These are phyloP conservation scores for Citeromyces hawaiiensis DNA, from an alignment of 1,139 yeast species.

Conservation along the genomic window DNA sequence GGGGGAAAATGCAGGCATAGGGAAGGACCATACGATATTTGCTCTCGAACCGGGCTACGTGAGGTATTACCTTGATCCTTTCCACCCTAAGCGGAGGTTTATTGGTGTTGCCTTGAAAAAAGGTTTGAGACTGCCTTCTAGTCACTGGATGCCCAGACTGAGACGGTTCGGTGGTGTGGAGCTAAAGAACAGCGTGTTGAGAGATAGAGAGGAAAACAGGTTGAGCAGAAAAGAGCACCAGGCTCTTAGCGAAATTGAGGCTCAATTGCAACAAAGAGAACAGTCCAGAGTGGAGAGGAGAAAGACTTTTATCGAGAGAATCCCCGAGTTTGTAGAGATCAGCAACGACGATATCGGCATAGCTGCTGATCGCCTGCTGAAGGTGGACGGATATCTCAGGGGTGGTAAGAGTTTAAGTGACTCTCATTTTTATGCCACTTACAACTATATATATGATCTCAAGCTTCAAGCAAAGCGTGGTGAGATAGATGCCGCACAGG, in stretches of 20 bases:
- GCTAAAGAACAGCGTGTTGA: constrained; percentile 34
- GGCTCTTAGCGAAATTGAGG: constrained; percentile 35
- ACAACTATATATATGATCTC: constrained; percentile 32
- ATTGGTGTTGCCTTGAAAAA: constrained; percentile 74
- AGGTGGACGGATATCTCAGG: constrained; percentile 32
- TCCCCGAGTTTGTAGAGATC: constrained; percentile 18
- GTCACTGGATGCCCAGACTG: constrained; percentile 77
- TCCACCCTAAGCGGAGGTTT: constrained; percentile 85
- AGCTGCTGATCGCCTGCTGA: constrained; percentile 38
- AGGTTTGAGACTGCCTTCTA: constrained; percentile 61
- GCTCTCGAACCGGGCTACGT: constrained; percentile 92
- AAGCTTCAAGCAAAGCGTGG: constrained; percentile 28
- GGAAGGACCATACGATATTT: constrained; percentile 86
- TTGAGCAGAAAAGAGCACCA: constrained; percentile 52
- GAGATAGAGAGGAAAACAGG: constrained; percentile 40
- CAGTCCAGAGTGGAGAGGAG: constrained; percentile 20
- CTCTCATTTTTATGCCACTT: constrained; percentile 44
- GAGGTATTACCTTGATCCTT: constrained; percentile 87
- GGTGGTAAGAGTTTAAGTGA: constrained; percentile 40
- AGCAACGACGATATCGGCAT: constrained; percentile 20
- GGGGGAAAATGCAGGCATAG: constrained; percentile 85
- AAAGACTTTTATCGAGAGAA: constrained; percentile 13
- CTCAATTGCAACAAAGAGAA: constrained; percentile 23
- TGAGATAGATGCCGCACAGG: constrained; percentile 18
- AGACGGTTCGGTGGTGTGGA: constrained; percentile 72